Evolutionary conservation across 2,329 filamentous ascomycete genomes (phyloP), one percentile per base, ranked within the genome.

Genomic region (Orbilia javanica): DNA sequence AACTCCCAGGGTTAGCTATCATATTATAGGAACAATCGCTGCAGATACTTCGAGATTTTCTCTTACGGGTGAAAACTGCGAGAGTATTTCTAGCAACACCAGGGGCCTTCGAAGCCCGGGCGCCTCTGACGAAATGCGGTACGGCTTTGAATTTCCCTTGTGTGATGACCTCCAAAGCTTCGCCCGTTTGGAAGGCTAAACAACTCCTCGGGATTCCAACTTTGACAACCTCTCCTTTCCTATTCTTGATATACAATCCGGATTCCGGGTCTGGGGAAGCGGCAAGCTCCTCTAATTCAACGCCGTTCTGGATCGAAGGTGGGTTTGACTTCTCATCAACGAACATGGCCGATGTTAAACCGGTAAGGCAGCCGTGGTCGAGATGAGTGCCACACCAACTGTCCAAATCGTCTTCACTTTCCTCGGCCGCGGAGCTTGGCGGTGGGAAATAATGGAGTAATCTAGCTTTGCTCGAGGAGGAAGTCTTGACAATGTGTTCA

Each of bases 331-430:
- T 85, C 85, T 98, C 95, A 82, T 98, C 93, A 79, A 98, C 88
- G 84, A 97, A 98, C 94, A 98, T 97, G 81, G 95, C 94, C 1
- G 92, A 95, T 0, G 96, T 99, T 36, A 99, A 87, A 13, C 94
- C 80, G 0, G 96, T 99, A 34, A 99, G 87, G 83, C 95, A 98
- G 50, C 96, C 94, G 82, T 97, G 94, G 84, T 98, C 95, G 71
- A 96, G 86, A 83, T 96, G 92, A 0, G 92, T 93, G 2, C 94
- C 93, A 84, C 95, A 99, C 96, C 96, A 99, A 85, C 86, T 86
- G 46, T 84, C 84, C 7, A 83, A 83, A 13, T 82, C 85, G 42
- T 83, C 83, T n/a, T 81, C 82, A 25, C 71, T 44, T 79, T 84
- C 80, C 79, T 84, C 82, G 15, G 84, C 82, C 15, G 82, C 81